A percentile compares a stretch with the other conserved stretches of the same genome.
Evolutionary conservation across 805 yeast species (phyloP).

Genomic region (Schwanniomyces yamadae): DNA sequence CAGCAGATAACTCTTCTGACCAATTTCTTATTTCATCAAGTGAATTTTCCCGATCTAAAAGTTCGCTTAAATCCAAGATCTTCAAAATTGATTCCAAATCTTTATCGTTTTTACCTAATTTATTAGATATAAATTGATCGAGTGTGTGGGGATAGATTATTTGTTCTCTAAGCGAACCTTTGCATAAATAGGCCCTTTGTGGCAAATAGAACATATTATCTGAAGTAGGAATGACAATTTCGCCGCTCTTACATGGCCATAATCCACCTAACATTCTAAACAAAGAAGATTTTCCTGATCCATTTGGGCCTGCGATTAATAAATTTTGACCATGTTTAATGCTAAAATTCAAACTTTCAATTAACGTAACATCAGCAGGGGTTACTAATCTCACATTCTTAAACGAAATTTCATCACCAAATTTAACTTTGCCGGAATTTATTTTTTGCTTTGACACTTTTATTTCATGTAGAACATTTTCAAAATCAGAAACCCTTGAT

Average conservation of each 20-base stretch:
- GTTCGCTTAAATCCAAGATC: conserved; percentile 58
- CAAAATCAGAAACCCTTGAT: conserved; percentile 67
- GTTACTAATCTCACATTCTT: conserved; percentile 77
- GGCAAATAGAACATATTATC: conserved; percentile 83
- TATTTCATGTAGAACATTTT: conserved; percentile 58
- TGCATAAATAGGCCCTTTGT: conserved; percentile 84
- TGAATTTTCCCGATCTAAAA: conserved; percentile 44
- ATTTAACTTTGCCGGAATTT: conserved; percentile 21
- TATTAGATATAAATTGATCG: conserved; percentile 46
- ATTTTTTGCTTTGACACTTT: conserved; percentile 16
- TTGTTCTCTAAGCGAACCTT: conserved; percentile 81
- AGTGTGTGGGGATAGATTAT: conserved; percentile 82
- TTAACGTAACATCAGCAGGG: conserved; percentile 76
- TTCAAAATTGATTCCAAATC: conserved; percentile 54
- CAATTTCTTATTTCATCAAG: conserved; percentile 74
- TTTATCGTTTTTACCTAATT: conserved; percentile 41
- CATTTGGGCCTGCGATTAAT: conserved; percentile 92
- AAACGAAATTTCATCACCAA: conserved; percentile 62
- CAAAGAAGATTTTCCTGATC: conserved; percentile 91
- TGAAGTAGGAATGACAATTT: conserved; percentile 60
- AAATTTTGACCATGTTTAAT: conserved; percentile 81
- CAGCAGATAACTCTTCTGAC: conserved; percentile 85
- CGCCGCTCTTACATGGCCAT: conserved; percentile 75
- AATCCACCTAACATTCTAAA: conserved; percentile 89
- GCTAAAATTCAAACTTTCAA: conserved; percentile 64